Evolutionary conservation across 768 basidiomycete species (phyloP), one percentile per base, ranked within the genome.

Genomic region (Boletus fagicola): DNA sequence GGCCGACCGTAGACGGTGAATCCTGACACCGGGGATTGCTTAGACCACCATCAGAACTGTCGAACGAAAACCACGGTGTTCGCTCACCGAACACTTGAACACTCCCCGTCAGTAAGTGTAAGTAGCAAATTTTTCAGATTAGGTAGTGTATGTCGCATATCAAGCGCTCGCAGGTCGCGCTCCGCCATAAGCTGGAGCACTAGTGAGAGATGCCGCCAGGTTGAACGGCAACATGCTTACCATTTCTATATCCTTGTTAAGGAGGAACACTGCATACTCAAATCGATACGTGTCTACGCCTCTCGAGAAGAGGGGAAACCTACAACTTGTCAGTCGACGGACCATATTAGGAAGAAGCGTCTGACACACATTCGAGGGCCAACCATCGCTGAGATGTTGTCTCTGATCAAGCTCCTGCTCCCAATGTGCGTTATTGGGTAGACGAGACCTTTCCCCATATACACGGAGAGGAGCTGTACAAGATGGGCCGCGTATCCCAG

Each of bases 211-310:
- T 24, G n/a, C 15, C 44, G 10, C 22, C n/a, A 48, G 7, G 20
- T 44, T 12, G 5, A 5, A 49, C 39, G 31, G 28, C 39, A 52
- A 36, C 20, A 49, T 39, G 7, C 65, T 47, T 62, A 95, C 94
- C 83, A 94, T 79, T 76, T 99, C 96, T 62, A 99, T 94, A 72
- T 99, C 81, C 74, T 98, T 99, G 77, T 99, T 99, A 33, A 98
- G 78, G 42, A 99, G 74, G 72, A 94, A 98, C 5, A 98, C 96
- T 4, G 87, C 97, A 76, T 98, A 99, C 72, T 98, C 96, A 67
- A 96, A 99, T 26, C 97, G 82, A 74, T 98, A 98, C 43, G 88
- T 90, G 69, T 98, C 97, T 56, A 98, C 95, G 5, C 95, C 94
- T 74, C 84, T 91, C 1, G 92, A 87, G 72, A 93, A 99, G 31